These are phyloP conservation scores for Durotheca rogersii DNA, from an alignment of 495 filamentous ascomycete genomes.

Conservation along the genomic window DNA sequence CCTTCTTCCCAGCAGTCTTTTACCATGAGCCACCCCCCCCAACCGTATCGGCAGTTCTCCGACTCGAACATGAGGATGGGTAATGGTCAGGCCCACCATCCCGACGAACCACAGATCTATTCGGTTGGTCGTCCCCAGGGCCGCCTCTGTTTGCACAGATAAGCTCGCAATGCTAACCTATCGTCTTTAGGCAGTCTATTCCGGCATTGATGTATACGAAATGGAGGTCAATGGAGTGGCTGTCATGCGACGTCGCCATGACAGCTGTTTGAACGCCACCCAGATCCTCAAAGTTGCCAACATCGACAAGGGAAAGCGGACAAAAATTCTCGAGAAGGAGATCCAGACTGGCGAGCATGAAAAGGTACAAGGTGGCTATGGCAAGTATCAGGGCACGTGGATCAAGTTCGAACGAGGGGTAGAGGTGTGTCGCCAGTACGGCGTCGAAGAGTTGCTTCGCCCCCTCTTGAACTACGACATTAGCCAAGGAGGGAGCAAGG, in stretches of 20 bases:
- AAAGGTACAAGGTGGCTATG: slow-evolving; percentile 97
- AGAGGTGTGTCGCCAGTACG: slow-evolving; percentile 90
- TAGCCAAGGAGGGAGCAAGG: slow-evolving; percentile 68
- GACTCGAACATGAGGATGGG: slow-evolving; percentile 47
- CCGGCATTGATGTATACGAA: slow-evolving; percentile 91
- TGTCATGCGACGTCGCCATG: slow-evolving; percentile 89
- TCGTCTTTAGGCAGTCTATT: slow-evolving; percentile 77
- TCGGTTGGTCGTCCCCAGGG: slow-evolving; percentile 58
- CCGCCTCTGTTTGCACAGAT: slow-evolving; percentile 4
- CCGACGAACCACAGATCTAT: slow-evolving; percentile 72
- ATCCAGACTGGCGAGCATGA: slow-evolving; percentile 94
- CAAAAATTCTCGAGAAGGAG: slow-evolving; percentile 96
- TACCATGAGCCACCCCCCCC: slow-evolving; percentile 46
- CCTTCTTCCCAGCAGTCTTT: slow-evolving; percentile 53
- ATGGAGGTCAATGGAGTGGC: slow-evolving; percentile 91
- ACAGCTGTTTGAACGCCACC: slow-evolving; percentile 93
- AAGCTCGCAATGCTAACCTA: slow-evolving; percentile 19
- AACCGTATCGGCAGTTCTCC: slow-evolving; percentile 37
- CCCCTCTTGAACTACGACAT: slow-evolving; percentile 89
- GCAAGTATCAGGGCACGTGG: slow-evolving; percentile 99
- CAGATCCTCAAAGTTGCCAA: slow-evolving; percentile 95
- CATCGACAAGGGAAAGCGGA: slow-evolving; percentile 93
- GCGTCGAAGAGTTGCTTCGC: slow-evolving; percentile 81
- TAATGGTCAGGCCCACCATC: slow-evolving; percentile 45
- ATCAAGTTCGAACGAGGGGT: slow-evolving; percentile 87